Evolutionary conservation across 2,329 filamentous ascomycete species (phyloP), one percentile per base, ranked within the genome.

Genomic region (Penicillium nordicum): DNA sequence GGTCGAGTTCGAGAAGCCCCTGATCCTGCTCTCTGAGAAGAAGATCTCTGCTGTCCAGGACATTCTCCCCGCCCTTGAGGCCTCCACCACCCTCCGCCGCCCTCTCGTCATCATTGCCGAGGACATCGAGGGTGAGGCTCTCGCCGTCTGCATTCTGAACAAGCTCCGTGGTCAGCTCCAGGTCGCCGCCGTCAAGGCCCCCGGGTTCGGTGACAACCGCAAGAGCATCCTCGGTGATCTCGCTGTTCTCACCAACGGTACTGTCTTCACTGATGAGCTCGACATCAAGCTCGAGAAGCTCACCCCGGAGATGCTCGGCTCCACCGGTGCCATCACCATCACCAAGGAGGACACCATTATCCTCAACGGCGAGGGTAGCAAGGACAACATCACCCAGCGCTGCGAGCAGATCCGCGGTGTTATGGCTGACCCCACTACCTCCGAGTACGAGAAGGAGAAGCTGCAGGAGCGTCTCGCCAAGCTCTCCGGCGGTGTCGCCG

Each of bases 381-480:
- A 97, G 85, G 94, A 99, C 73, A 77, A 84, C 65, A 95, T 99
- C 71, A 80, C 89, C 64, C 92, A 97, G 84, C 90, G 94, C 75
- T 97, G 94, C 80, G 94, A 99, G 82, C 94, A 99, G 84, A 99
- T 99, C 79, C 92, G 94, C 68, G 92, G 93, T 67, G 92, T 97
- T 79, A 96, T 97, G 82, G 84, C 82, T 61, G 94, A 99, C 81
- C 89, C 93, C 65, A 88, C 85, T 69, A 99, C 94, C 63, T 97
- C 92, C 47, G 94, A 99, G 74, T 99, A 99, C 81, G 94, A 99
- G 86, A 97, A 97, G 86, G 94, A 99, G 89, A 99, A 99, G 87
- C 90, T 99, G 65, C 94, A 97, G 82, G 94, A 99, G 84, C 94
- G 94, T 81, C 90, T 99, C 60, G 94, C 94, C 69, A 99, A 99